Evolutionary conservation across 1,139 yeast genomes (phyloP), one percentile per base, ranked within the genome.

Genomic region (Nadsonia commutata): DNA sequence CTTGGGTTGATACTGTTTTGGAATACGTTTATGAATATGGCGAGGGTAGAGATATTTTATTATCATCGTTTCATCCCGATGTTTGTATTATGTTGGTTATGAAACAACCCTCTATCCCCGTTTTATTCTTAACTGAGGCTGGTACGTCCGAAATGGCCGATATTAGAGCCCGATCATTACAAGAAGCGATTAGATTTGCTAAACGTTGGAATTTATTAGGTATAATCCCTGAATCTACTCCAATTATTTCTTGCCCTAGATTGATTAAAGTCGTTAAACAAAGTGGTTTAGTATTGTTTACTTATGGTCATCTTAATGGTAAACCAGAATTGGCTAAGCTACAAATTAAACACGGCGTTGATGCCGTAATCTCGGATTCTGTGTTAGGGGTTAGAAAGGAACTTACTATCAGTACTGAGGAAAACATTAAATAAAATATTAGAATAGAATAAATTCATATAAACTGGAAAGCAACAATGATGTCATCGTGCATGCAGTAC

Each of bases 21-120:
- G 71, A 81, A 54, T 72, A 73, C 33, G 93, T 90, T 11, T 88
- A 81, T 57, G 94, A 85, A 49, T 72, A 83, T 58, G 75, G 76
- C 8, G 68, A 74, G 31, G 93, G 86, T 9, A 71, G 97, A 52
- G 95, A 90, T 59, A 75, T 90, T 42, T 80, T 90, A 18, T 84
- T 90, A 56, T 84, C 95, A 2, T 82, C 95, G 2, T 90, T 90
- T 70, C 95, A 90, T 56, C 98, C 98, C 0, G 97, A 90, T 58
- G 72, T 86, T 31, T 90, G 97, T 62, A 64, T 84, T 46, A 67
- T 86, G 67, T 67, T 90, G 42, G 82, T 95, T 1, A 65, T 88
- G 60, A 90, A 90, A 60, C 97, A 90, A 60, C 97, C 97, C 22
- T 76, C 93, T 1, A 81, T 88, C 52, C 62, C 62, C 9, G 82